phyloP scores from a whole-genome alignment of 768 basidiomycete genomes.

The Panaeolus papilionaceus region DNA sequence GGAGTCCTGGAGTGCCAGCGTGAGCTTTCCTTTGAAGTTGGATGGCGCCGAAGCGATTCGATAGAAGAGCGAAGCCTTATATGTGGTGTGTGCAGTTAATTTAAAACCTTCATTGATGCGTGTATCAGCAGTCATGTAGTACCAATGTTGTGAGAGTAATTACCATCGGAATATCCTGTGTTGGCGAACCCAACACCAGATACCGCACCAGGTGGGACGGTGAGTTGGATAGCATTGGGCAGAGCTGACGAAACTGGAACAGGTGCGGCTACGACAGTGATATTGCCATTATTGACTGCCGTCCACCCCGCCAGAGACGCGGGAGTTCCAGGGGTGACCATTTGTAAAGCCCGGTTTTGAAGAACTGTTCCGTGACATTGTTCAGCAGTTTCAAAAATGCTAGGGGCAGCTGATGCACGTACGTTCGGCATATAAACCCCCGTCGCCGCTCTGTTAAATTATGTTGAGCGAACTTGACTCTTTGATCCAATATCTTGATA shows the following conservation, averaged over 20 bases:
- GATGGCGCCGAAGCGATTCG: constrained; percentile 52
- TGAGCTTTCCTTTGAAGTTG: constrained; percentile 45
- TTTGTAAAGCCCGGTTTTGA: constrained; percentile 74
- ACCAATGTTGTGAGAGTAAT: neutral
- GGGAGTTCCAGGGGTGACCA: constrained; percentile 57
- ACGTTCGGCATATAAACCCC: constrained; percentile 73
- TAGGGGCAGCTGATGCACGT: constrained; percentile 20
- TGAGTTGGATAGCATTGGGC: constrained; percentile 65
- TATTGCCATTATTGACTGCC: constrained; percentile 47
- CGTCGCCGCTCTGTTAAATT: constrained; percentile 61
- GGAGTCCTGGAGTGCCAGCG: constrained; percentile 52
- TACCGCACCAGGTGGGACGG: constrained; percentile 44
- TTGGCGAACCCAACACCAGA: constrained; percentile 62
- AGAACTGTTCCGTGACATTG: constrained; percentile 46
- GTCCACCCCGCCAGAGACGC: constrained; percentile 60
- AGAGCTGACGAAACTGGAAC: constrained; percentile 61
- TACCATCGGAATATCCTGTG: constrained; percentile 59
- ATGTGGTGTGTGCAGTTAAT: constrained; percentile 54
- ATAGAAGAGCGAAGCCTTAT: constrained; percentile 67
- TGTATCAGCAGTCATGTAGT: neutral
- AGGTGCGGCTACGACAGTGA: constrained; percentile 57
- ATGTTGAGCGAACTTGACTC: neutral
- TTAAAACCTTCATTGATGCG: constrained; percentile 52
- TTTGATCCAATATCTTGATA: neutral
- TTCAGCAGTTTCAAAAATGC: neutral